A percentile compares a stretch with the other conserved stretches of the same genome.
phyloP scores from a whole-genome alignment of 208 protist genomes.

The Trypanosoma cruzi region DNA sequence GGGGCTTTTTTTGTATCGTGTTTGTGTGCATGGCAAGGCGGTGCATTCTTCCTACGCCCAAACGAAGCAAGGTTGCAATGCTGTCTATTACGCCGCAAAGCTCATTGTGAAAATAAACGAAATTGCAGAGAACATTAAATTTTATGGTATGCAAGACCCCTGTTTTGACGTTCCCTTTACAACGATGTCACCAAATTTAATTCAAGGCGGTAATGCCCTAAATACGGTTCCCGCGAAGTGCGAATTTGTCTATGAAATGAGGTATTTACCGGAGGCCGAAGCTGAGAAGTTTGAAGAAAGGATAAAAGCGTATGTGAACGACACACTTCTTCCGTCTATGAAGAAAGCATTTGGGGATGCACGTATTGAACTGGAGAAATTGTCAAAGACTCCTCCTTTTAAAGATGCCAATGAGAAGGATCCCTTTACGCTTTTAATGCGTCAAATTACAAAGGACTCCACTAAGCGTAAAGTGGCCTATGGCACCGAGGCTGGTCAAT shows the following conservation, averaged over 20 bases:
- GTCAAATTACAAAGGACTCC: conserved; percentile 38
- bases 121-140: conserved; percentile 41
- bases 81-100: conserved; percentile 52
- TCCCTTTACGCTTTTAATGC: conserved; percentile 39
- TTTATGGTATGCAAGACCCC: conserved; percentile 2
- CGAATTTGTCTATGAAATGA: conserved; percentile 55
- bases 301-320: conserved; percentile 31
- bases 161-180: conserved; percentile 33
- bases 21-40: conserved; percentile 37
- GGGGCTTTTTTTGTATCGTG: conserved; percentile 36
- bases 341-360: conserved; percentile 34
- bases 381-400: conserved; percentile 1
- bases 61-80: conserved; percentile 50
- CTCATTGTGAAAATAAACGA: conserved; percentile 52
- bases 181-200: conserved; percentile 55
- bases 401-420: conserved; percentile 36
- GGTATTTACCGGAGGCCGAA: conserved; percentile 30
- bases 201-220: conserved; percentile 53
- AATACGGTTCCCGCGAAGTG: conserved; percentile 51
- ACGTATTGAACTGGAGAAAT: conserved; percentile 18
- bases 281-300: conserved; percentile 40
- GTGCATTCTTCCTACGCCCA: conserved; percentile 42
- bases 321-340: conserved; percentile 44
- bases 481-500: conserved; percentile 58
- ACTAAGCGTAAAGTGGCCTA: conserved; percentile 56